phyloP scores from a whole-genome alignment of 148 eudicot species.

The Chenopodium formosanum region DNA sequence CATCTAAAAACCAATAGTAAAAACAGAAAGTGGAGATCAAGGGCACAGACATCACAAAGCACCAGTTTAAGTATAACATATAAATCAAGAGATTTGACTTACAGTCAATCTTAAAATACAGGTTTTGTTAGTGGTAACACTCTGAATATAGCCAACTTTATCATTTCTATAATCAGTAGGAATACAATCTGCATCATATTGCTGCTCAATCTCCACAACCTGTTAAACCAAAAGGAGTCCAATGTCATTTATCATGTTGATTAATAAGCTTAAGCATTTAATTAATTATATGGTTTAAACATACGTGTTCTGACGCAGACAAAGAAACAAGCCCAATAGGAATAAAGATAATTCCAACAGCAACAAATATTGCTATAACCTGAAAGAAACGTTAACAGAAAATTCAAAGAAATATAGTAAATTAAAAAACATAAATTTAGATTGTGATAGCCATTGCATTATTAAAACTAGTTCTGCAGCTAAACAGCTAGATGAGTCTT shows the following conservation, averaged over 20 bases:
- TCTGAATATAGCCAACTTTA: conserved; percentile 48
- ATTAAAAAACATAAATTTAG: not conserved
- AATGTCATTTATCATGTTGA: conserved; percentile 3
- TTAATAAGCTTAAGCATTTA: conserved; percentile 12
- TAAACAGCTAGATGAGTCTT: not conserved
- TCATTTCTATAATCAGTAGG: conserved; percentile 34
- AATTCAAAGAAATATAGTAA: not conserved
- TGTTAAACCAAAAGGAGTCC: conserved; percentile 27
- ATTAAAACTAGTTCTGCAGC: not conserved
- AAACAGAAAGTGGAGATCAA: not conserved
- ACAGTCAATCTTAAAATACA: conserved; percentile 58
- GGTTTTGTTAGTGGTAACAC: conserved; percentile 56
- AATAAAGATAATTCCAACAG: conserved; percentile 62
- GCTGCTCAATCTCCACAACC: conserved; percentile 75
- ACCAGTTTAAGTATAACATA: not conserved
- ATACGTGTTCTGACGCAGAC: conserved; percentile 68
- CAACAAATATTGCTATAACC: conserved; percentile 58
- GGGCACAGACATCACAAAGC: not conserved
- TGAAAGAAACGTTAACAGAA: conserved; percentile 30
- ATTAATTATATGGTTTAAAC: conserved; percentile 10
- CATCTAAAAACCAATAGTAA: not conserved
- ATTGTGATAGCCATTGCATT: not conserved
- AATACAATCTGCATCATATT: conserved; percentile 66
- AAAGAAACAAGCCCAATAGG: conserved; percentile 71
- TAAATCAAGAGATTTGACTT: conserved; percentile 28